Evolutionary conservation across 257 asterid genomes (phyloP).

Genomic region (Solanum tacnaense): DNA sequence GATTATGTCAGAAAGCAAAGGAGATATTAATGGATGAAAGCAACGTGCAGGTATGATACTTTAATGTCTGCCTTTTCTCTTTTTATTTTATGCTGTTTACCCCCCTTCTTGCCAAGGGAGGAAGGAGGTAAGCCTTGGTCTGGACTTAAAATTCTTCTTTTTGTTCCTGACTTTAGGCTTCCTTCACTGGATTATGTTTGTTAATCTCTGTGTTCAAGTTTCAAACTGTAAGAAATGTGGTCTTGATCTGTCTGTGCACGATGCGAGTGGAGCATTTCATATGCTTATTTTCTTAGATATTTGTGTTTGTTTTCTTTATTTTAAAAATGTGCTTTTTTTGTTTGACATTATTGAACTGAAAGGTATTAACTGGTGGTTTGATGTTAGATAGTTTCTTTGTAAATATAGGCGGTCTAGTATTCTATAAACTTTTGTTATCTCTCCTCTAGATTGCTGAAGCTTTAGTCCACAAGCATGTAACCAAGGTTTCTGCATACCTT

Average conservation of each 20-base stretch:
- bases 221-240: background rate
- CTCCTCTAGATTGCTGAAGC: background rate
- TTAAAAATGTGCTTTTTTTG: background rate
- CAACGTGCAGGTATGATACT: slow-evolving; percentile 53
- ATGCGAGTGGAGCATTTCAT: background rate
- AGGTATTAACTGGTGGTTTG: background rate
- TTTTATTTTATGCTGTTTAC: background rate
- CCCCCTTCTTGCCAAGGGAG: background rate
- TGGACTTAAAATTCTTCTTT: background rate
- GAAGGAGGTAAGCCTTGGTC: background rate
- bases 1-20: slow-evolving; percentile 66
- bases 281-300: background rate
- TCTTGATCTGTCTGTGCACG: background rate
- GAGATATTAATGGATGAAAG: slow-evolving; percentile 71
- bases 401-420: background rate
- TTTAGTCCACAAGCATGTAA: background rate
- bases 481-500: background rate
- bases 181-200: background rate
- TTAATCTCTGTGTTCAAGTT: background rate
- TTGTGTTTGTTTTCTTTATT: background rate
- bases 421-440: background rate
- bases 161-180: background rate
- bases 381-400: background rate
- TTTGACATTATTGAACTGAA: background rate
- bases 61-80: background rate